Evolutionary conservation across 257 asterid genomes (phyloP).

Genomic region (Leonotis leonurus): DNA sequence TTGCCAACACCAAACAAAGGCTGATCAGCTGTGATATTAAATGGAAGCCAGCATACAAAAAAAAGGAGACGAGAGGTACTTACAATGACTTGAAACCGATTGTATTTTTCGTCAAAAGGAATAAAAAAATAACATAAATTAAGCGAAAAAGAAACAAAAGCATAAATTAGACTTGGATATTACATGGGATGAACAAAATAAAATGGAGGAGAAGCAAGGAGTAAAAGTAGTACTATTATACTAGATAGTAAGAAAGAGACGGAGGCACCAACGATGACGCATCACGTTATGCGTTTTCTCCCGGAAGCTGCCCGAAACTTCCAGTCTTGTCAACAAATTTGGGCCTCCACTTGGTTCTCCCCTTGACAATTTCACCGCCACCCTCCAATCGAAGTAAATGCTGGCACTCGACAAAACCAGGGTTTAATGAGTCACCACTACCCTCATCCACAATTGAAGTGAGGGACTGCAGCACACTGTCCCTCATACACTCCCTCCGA

Average conservation of each 20-base stretch:
- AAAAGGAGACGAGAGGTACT: constrained; percentile 13
- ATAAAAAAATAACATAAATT: constrained; percentile 20
- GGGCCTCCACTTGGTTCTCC: constrained; percentile 87
- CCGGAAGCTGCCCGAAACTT: constrained; percentile 39
- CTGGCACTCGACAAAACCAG: constrained; percentile 67
- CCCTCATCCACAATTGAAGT: constrained; percentile 49
- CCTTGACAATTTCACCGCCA: constrained; percentile 88
- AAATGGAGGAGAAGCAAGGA: neutral
- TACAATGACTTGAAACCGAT: constrained; percentile 21
- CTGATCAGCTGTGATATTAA: constrained; percentile 13
- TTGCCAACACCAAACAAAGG: constrained; percentile 2
- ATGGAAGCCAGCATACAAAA: constrained; percentile 1
- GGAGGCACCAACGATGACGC: constrained; percentile 6
- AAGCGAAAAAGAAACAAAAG: neutral
- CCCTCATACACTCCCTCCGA: constrained; percentile 94
- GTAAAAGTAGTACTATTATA: constrained; percentile 11
- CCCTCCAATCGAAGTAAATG: constrained; percentile 83
- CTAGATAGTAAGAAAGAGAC: constrained; percentile 16
- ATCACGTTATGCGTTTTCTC: constrained; percentile 31
- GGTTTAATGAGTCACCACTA: constrained; percentile 28
- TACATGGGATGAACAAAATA: constrained; percentile 24
- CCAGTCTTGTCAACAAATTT: constrained; percentile 37
- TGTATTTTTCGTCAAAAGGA: constrained; percentile 27
- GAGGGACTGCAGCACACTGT: constrained; percentile 89
- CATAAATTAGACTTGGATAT: constrained; percentile 35